Conservation (phyloP, 1,284 basidiomycete genomes). For the Apiotrichum sp. region DNA sequence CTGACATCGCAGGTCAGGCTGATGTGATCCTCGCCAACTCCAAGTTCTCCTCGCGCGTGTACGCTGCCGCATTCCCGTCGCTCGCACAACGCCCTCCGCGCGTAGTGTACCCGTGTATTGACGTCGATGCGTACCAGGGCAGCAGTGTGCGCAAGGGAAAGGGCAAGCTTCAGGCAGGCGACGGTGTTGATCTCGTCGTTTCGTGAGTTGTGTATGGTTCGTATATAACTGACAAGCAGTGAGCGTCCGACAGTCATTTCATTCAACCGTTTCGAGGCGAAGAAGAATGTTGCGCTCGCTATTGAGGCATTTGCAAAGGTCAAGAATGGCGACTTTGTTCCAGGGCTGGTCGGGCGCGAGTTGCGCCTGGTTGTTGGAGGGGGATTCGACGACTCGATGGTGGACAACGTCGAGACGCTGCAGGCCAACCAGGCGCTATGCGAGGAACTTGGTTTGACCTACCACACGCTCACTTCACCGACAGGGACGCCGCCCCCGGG, state of each 20-base stretch:
- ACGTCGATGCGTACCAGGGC: conserved; percentile 61
- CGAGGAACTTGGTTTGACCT: conserved; percentile 51
- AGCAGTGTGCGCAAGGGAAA: conserved; percentile 27
- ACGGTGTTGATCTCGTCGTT: conserved; percentile 56
- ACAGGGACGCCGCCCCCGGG: conserved; percentile 45
- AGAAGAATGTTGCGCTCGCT: conserved; percentile 84
- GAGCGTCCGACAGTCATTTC: conserved; percentile 72
- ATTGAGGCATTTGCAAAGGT: conserved; percentile 61
- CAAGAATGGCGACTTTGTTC: conserved; percentile 19
- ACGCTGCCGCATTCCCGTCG: conserved; percentile 67
- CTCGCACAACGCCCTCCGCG: conserved; percentile 57
- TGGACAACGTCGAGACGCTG: conserved; percentile 66
- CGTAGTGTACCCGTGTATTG: conserved; percentile 90
- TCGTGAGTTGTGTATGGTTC: conserved; percentile 55
- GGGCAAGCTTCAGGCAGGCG: conserved; percentile 44
- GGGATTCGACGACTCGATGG: conserved; percentile 64
- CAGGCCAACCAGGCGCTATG: conserved; percentile 56
- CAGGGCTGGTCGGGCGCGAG: conserved; percentile 20
- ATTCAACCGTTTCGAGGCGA: conserved; percentile 90
- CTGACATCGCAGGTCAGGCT: conserved; percentile 58
- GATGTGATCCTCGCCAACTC: conserved; percentile 92
- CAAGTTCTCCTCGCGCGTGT: conserved; percentile 75
- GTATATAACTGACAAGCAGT: conserved; percentile 47
- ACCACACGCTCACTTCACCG: conserved; percentile 49
- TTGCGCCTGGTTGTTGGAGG: conserved; percentile 70